Base-by-base conservation (phyloP, 176 grass and related monocot species). In the Triticum dicoccoides region DNA sequence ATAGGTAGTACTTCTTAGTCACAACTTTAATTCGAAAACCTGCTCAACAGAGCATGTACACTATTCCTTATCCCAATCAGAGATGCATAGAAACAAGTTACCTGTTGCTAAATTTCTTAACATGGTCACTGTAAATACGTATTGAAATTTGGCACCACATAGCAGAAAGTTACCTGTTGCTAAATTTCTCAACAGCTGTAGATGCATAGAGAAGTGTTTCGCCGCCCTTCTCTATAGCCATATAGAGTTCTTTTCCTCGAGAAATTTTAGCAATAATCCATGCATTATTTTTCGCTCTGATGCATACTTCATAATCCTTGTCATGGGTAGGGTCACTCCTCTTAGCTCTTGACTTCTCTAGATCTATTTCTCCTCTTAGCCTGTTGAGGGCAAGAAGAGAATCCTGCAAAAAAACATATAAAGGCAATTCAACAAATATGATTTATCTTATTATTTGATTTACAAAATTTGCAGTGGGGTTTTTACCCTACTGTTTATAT, bases 171-270 rank as follows among this genome's bases (percentile, higher is more conserved):
- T 87, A 96, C 97, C 97, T 99, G 87, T 94, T 94, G 89, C 94
- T 99, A 70, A 99, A 99, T 82, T 99, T 99, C 77, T 99, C 97
- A 33, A 99, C 87, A 76, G 97, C 89, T 65, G 90, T 90, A 10
- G 92, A 96, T 85, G 97, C 92, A 87, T 94, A 93, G 33, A 99
- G 92, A 88, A 99, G 97, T 71, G 94, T 99, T 63, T 99, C 97
- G 38, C 88, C 93, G 0, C 90, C 97, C 83, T 96, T 99, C 61
- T 96, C 97, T 65, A 99, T 81, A 65, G 89, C 94, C 90, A 99
- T 96, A 67, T 94, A 99, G 79, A 99, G 86, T 75, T 96, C 97
- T 69, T 84, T 92, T 84, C 94, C 97, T 83, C 80, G 86, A 77
- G 82, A 77, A 66, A 96, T 65, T 89, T 96, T 96, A 88, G 89